These are phyloP conservation scores for Fomitiporia mediterranea DNA, from an alignment of 1,284 basidiomycete species.

Conservation along the genomic window DNA sequence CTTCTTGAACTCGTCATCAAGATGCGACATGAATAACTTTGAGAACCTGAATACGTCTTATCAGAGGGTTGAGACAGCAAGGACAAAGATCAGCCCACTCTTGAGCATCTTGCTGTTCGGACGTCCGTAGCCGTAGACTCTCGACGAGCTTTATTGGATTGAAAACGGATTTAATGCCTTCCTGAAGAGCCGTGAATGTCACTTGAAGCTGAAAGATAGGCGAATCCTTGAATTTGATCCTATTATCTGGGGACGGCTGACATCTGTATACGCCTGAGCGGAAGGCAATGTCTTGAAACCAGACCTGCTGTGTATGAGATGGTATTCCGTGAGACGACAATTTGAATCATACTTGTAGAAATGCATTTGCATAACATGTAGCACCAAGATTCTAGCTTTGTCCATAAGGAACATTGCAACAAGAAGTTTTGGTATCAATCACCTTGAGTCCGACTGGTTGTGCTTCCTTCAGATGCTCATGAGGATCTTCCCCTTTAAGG, in stretches of 20 bases:
- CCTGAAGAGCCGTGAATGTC: constrained; percentile 79
- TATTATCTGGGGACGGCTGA: constrained; percentile 42
- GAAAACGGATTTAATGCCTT: constrained; percentile 61
- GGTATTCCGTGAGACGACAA: not conserved
- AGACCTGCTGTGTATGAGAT: constrained; percentile 41
- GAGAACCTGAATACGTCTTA: constrained; percentile 63
- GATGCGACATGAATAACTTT: constrained; percentile 86
- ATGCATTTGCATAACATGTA: constrained; percentile 91
- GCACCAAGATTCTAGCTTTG: constrained; percentile 78
- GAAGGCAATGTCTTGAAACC: constrained; percentile 67
- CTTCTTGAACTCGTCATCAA: constrained; percentile 80
- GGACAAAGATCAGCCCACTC: constrained; percentile 52
- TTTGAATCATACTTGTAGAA: constrained; percentile 71
- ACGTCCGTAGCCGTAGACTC: constrained; percentile 70
- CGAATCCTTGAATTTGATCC: constrained; percentile 46
- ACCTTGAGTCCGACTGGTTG: constrained; percentile 80
- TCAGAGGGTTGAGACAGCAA: not conserved
- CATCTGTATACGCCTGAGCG: constrained; percentile 62
- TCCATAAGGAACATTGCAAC: not conserved
- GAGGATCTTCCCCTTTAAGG: constrained; percentile 51
- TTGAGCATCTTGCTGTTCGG: constrained; percentile 91
- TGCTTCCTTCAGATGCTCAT: constrained; percentile 44
- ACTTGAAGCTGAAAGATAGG: constrained; percentile 72
- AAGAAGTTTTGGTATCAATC: constrained; percentile 18
- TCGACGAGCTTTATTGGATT: constrained; percentile 82